Evolutionary conservation across 352 stramenopile genomes (phyloP).

Genomic region (Globisporangium splendens): DNA sequence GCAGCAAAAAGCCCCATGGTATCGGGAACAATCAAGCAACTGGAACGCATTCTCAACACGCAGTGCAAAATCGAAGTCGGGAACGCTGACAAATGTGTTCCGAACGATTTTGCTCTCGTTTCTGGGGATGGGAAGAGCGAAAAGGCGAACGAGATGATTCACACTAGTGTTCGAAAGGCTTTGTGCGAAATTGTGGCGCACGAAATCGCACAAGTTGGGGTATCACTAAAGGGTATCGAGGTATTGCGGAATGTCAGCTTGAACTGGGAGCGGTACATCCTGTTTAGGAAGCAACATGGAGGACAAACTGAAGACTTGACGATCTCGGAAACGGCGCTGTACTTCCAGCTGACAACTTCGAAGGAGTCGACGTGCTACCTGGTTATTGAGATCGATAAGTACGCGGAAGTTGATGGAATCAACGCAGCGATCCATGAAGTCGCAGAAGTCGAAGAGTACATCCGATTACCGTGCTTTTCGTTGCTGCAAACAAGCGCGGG

Average conservation of each 20-base stretch:
- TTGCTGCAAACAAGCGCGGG: constrained; percentile 70
- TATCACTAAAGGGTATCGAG: constrained; percentile 76
- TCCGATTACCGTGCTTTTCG: constrained; percentile 79
- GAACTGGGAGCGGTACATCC: constrained; percentile 84
- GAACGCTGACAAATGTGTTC: constrained; percentile 33
- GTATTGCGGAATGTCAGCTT: constrained; percentile 74
- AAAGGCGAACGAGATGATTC: constrained; percentile 68
- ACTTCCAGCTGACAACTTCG: constrained; percentile 78
- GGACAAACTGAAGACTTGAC: constrained; percentile 74
- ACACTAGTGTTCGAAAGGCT: constrained; percentile 61
- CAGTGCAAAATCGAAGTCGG: constrained; percentile 77
- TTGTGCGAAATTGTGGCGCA: constrained; percentile 84
- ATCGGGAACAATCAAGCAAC: constrained; percentile 43
- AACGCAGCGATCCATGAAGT: constrained; percentile 50
- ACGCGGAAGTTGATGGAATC: constrained; percentile 63
- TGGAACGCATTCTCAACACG: constrained; percentile 73
- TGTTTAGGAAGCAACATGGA: constrained; percentile 79
- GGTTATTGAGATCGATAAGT: constrained; percentile 85
- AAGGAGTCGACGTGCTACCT: constrained; percentile 85
- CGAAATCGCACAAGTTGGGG: constrained; percentile 72
- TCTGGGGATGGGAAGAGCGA: constrained; percentile 71
- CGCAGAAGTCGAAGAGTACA: constrained; percentile 53
- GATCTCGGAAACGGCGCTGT: constrained; percentile 79
- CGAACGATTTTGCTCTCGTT: constrained; percentile 66
- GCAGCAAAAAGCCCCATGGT: constrained; percentile 58